A percentile compares a stretch with the other conserved stretches of the same genome.
Evolutionary conservation across 2,329 filamentous ascomycete species (phyloP).

Genomic region (Ceratocystis papillata): DNA sequence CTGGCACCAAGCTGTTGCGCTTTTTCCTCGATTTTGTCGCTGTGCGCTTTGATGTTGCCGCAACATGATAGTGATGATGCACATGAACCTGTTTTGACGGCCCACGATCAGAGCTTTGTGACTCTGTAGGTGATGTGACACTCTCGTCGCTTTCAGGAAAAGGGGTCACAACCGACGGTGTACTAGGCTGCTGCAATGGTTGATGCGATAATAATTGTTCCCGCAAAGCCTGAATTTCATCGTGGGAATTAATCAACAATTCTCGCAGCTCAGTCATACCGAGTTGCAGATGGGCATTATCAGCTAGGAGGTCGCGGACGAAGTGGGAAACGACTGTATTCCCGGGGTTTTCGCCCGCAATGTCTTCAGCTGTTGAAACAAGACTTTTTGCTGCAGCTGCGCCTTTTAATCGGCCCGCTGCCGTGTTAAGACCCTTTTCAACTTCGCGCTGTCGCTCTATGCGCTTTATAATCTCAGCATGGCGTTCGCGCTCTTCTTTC

Average conservation of each 20-base stretch:
- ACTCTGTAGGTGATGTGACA: slow-evolving; percentile 19
- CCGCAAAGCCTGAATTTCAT: slow-evolving; percentile 78
- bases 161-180: background rate
- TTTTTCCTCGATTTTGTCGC: slow-evolving; percentile 59
- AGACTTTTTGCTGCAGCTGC: slow-evolving; percentile 62
- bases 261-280: slow-evolving; percentile 85
- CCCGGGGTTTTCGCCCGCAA: slow-evolving; percentile 29
- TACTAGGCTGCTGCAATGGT: slow-evolving; percentile 34
- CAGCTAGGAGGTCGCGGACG: slow-evolving; percentile 86
- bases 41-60: slow-evolving; percentile 45
- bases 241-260: slow-evolving; percentile 81
- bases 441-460: slow-evolving; percentile 76
- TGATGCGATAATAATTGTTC: slow-evolving; percentile 75
- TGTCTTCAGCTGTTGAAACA: slow-evolving; percentile 10
- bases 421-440: slow-evolving; percentile 69
- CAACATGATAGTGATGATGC: slow-evolving; percentile 83
- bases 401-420: slow-evolving; percentile 69
- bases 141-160: background rate
- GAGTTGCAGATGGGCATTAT: slow-evolving; percentile 87
- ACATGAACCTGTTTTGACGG: slow-evolving; percentile 71
- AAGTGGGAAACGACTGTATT: slow-evolving; percentile 75
- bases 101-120: slow-evolving; percentile 30
- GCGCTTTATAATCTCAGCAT: slow-evolving; percentile 66
- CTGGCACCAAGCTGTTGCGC: slow-evolving; percentile 51
- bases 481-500: slow-evolving; percentile 65